Percentiles rank a stretch among this genome's conserved stretches.
Conservation (phyloP, 805 yeast species). For the Candida incommunis region DNA sequence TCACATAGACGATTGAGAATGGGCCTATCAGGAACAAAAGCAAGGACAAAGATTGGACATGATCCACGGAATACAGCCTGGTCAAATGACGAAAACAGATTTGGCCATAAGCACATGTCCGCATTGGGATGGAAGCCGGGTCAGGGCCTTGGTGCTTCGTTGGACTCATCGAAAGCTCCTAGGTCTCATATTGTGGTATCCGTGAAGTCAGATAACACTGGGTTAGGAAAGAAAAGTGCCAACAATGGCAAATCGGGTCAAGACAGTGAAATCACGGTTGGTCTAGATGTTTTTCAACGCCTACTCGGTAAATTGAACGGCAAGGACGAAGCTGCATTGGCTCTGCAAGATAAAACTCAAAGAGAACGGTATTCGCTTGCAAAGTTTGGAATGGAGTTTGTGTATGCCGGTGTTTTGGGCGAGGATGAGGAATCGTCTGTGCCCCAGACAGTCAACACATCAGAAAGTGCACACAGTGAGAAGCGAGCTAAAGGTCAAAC, state of each 20-base stretch:
- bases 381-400: conserved; percentile 77
- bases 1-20: conserved; percentile 8
- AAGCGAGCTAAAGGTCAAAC: conserved; percentile 17
- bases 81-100: conserved; percentile 60
- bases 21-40: conserved; percentile 46
- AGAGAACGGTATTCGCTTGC: neutral
- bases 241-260: conserved; percentile 37
- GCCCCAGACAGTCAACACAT: conserved; percentile 12
- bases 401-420: conserved; percentile 68
- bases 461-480: conserved; percentile 5
- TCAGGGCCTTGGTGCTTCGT: conserved; percentile 67
- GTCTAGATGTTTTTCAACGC: conserved; percentile 86
- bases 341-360: neutral
- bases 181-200: conserved; percentile 59
- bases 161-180: conserved; percentile 32
- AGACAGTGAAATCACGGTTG: conserved; percentile 71
- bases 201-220: conserved; percentile 68
- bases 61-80: conserved; percentile 93
- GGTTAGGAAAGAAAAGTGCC: conserved; percentile 75
- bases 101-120: conserved; percentile 76
- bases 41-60: conserved; percentile 71
- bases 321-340: conserved; percentile 37
- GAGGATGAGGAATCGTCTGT: conserved; percentile 22
- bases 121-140: conserved; percentile 92
- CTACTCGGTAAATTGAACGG: conserved; percentile 84